Percentiles rank a stretch among this genome's conserved stretches.
Conservation (phyloP, 495 filamentous ascomycete genomes). For the Podospora conica region DNA sequence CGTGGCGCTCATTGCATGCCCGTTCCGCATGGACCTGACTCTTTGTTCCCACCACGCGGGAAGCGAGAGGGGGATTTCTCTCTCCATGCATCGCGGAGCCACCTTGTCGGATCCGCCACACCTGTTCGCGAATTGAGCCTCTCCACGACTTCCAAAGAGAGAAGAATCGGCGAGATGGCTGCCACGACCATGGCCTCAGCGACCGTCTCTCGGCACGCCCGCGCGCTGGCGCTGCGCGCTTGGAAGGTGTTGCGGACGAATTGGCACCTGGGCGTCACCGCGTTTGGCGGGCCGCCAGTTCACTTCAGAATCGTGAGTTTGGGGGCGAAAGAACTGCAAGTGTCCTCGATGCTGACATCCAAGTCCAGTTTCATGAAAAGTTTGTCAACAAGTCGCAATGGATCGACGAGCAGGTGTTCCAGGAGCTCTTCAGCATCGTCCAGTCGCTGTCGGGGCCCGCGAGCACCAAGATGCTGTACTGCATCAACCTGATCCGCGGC, state of each 20-base stretch:
- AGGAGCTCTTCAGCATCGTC: conserved; percentile 75
- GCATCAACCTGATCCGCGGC: conserved; percentile 59
- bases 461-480: conserved; percentile 76
- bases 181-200: background rate
- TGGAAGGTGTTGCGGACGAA: conserved; percentile 37
- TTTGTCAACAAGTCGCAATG: conserved; percentile 64
- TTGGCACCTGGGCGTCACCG: conserved; percentile 66
- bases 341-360: background rate
- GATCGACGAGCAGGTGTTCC: conserved; percentile 75
- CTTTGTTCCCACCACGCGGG: background rate
- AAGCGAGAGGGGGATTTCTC: background rate
- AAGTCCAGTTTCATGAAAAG: conserved; percentile 48
- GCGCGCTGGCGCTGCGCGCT: conserved; percentile 12
- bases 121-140: background rate
- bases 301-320: conserved; percentile 60
- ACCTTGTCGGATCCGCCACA: background rate
- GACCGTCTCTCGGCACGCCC: background rate
- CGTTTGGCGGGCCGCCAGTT: conserved; percentile 66
- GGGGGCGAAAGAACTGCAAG: background rate
- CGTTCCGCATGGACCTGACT: background rate
- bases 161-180: background rate
- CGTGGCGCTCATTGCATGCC: background rate
- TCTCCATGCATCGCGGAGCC: background rate
- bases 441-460: conserved; percentile 71
- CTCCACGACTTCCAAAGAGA: background rate